These are phyloP conservation scores for Gossypium anomalum DNA, from an alignment of 345 rosid genomes.

Conservation along the genomic window DNA sequence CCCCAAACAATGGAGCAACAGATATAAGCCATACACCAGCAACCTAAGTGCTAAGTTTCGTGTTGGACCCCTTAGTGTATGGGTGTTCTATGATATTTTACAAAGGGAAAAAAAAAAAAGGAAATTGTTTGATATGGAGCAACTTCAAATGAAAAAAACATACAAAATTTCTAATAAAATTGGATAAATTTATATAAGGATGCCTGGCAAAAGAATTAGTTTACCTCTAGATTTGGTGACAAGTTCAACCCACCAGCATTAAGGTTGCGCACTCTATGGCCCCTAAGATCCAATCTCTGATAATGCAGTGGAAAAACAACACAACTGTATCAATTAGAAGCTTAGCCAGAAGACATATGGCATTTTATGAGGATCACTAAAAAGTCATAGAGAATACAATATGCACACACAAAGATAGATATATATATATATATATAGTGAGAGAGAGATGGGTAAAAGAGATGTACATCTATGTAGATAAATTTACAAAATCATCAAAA, in stretches of 20 bases:
- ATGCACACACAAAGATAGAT: not conserved
- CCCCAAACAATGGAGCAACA: not conserved
- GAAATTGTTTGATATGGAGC: not conserved
- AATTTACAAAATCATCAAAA: not conserved
- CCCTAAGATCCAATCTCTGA: constrained; percentile 96
- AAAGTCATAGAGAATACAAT: not conserved
- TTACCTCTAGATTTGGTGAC: constrained; percentile 87
- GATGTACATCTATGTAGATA: not conserved
- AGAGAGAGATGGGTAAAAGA: not conserved
- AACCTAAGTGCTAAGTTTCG: not conserved
- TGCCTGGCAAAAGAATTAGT: not conserved
- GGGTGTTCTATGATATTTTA: not conserved
- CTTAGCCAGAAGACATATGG: constrained; percentile 11
- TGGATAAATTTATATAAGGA: not conserved
- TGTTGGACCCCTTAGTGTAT: not conserved
- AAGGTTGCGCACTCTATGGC: constrained; percentile 82
- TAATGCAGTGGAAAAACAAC: constrained; percentile 18
- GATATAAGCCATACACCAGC: not conserved
- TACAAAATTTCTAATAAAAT: not conserved
- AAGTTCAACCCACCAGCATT: constrained; percentile 73
- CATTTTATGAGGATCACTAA: not conserved
- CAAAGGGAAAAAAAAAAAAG: not conserved
- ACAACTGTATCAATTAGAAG: not conserved
- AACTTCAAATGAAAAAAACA: not conserved
- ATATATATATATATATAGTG: too few relatives aligned